Percentiles rank a stretch among this genome's conserved stretches.
Conservation (phyloP, 805 yeast genomes). For the Sugiyamaella smithiae region DNA sequence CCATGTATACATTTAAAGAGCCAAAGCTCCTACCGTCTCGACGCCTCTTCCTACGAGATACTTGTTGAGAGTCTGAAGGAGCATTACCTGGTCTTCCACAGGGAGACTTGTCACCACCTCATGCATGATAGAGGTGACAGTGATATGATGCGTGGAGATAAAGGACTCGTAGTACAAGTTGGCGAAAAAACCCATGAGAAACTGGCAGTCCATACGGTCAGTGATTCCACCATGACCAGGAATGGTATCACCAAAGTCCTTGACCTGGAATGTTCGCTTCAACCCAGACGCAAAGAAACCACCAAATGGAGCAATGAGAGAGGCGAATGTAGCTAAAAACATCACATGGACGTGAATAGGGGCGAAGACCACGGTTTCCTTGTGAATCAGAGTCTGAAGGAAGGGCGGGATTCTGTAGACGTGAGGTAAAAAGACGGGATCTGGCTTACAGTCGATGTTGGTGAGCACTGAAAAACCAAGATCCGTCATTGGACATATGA, state of each 20-base stretch:
- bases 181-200: constrained; percentile 93
- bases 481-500: constrained; percentile 82
- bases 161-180: constrained; percentile 92
- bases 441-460: constrained; percentile 70
- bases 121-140: constrained; percentile 73
- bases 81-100: constrained; percentile 59
- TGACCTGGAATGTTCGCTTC: constrained; percentile 92
- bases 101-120: constrained; percentile 68
- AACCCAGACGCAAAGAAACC: constrained; percentile 98
- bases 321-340: constrained; percentile 88
- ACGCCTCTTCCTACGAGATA: constrained; percentile 43
- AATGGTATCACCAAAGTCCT: constrained; percentile 96
- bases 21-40: background rate
- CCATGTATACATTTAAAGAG: too few relatives aligned
- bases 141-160: constrained; percentile 55
- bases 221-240: constrained; percentile 99
- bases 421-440: constrained; percentile 86
- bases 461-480: constrained; percentile 51
- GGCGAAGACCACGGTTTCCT: constrained; percentile 57
- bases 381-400: constrained; percentile 48
- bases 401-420: constrained; percentile 68
- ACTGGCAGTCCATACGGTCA: constrained; percentile 97
- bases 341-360: constrained; percentile 91
- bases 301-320: constrained; percentile 96
- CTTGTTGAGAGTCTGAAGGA: constrained; percentile 56